Conservation (phyloP, 2,329 filamentous ascomycete genomes). For the Cryphonectria nitschkei region DNA sequence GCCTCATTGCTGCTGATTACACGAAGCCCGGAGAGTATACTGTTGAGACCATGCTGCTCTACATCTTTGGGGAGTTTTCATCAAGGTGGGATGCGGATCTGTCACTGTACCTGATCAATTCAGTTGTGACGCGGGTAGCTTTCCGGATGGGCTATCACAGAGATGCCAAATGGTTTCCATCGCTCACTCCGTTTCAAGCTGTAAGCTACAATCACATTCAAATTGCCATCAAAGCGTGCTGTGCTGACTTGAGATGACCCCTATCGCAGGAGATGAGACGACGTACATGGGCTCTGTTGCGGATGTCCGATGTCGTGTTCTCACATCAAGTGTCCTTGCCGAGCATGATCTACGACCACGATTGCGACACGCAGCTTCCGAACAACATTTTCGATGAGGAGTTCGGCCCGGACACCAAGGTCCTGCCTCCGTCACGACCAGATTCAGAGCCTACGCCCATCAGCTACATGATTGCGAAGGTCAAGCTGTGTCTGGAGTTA, state of each 20-base stretch:
- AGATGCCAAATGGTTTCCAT: conserved; percentile 74
- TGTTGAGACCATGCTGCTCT: conserved; percentile 77
- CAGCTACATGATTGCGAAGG: conserved; percentile 78
- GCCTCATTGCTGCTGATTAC: conserved; percentile 75
- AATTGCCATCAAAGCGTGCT: background rate
- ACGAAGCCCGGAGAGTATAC: conserved; percentile 75
- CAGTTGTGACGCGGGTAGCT: conserved; percentile 59
- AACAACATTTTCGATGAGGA: conserved; percentile 83
- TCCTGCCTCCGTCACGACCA: conserved; percentile 69
- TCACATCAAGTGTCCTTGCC: conserved; percentile 73
- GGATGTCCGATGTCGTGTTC: conserved; percentile 75
- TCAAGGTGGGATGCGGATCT: conserved; percentile 75
- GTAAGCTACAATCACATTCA: conserved; percentile 44
- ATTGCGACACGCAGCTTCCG: conserved; percentile 76
- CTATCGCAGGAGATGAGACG: conserved; percentile 67
- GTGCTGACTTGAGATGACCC: background rate
- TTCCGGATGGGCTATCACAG: conserved; percentile 78
- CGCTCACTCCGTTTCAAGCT: conserved; percentile 72
- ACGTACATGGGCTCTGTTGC: conserved; percentile 70
- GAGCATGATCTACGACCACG: conserved; percentile 72
- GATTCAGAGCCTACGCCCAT: conserved; percentile 74
- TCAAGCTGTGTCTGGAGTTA: conserved; percentile 68
- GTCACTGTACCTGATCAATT: conserved; percentile 63
- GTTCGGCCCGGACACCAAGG: conserved; percentile 69
- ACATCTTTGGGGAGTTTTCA: conserved; percentile 76